Percentiles rank a stretch among this genome's conserved stretches.
These are phyloP conservation scores for Chaetomiaceae sp. DNA, from an alignment of 2,329 filamentous ascomycete genomes.

Conservation along the genomic window DNA sequence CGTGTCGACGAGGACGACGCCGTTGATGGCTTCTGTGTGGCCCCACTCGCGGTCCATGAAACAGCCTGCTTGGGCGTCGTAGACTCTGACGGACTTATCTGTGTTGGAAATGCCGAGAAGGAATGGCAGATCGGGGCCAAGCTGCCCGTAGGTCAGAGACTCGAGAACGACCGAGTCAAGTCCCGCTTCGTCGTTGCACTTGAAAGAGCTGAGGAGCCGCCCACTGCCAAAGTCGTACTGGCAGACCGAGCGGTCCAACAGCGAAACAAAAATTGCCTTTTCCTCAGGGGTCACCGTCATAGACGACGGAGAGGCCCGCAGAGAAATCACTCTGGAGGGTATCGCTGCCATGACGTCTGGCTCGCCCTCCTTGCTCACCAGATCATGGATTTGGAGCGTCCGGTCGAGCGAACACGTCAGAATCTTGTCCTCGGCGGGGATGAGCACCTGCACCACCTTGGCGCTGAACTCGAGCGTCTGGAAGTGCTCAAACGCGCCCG, in stretches of 20 bases:
- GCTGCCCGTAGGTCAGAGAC: constrained; percentile 63
- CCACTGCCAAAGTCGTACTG: constrained; percentile 64
- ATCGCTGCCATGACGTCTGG: constrained; percentile 69
- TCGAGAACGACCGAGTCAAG: constrained; percentile 80
- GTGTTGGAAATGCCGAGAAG: constrained; percentile 88
- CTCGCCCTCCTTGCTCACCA: constrained; percentile 64
- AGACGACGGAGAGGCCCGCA: constrained; percentile 83
- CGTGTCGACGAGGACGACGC: constrained; percentile 66
- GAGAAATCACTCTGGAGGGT: constrained; percentile 68
- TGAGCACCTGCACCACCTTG: constrained; percentile 68
- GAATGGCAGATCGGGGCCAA: constrained; percentile 54
- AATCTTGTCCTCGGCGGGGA: constrained; percentile 70
- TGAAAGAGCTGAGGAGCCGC: constrained; percentile 68
- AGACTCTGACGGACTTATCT: constrained; percentile 91
- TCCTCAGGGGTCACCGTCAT: constrained; percentile 67
- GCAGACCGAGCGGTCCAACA: constrained; percentile 57
- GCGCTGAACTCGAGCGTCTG: constrained; percentile 94
- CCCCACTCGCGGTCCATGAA: constrained; percentile 90
- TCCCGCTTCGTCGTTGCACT: constrained; percentile 74
- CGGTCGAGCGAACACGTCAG: constrained; percentile 87
- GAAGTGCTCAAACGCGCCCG: constrained; percentile 65
- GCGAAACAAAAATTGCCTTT: constrained; percentile 54
- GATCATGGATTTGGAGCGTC: constrained; percentile 76
- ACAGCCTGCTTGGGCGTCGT: constrained; percentile 70
- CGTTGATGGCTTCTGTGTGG: constrained; percentile 89